phyloP scores from a whole-genome alignment of 495 filamentous ascomycete species.

The Tuber magnatum region DNA sequence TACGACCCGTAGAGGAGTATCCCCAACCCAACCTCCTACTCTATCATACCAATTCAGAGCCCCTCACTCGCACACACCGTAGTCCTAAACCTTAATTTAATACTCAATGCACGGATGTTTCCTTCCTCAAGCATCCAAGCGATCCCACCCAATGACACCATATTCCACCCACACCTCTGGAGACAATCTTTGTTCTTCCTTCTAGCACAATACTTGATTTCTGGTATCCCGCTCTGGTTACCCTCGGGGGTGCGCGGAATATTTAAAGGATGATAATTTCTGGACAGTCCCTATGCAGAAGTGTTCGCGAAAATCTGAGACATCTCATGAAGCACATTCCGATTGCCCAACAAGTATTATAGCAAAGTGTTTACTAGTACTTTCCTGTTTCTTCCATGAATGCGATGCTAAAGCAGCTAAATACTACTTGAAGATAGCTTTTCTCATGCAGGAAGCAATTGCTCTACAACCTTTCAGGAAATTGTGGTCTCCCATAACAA shows the following conservation, averaged over 20 bases:
- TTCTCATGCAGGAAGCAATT: no score
- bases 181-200: background rate
- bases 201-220: background rate
- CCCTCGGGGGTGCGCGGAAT: background rate
- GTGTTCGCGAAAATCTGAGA: no score
- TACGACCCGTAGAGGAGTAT: background rate
- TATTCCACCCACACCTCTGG: background rate
- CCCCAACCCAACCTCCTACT: background rate
- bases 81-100: background rate
- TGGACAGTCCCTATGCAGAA: no score
- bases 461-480: no score
- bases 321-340: no score
- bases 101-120: background rate
- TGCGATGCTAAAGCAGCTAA: no score
- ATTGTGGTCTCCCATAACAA: no score
- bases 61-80: background rate
- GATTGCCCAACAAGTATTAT: no score
- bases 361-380: no score
- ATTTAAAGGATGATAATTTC: background rate
- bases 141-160: background rate
- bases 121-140: background rate
- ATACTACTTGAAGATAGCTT: no score
- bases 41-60: background rate
- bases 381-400: no score
- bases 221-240: background rate